These are phyloP conservation scores for Secale cereale DNA, from an alignment of 176 grass and related monocot genomes.

Conservation along the genomic window DNA sequence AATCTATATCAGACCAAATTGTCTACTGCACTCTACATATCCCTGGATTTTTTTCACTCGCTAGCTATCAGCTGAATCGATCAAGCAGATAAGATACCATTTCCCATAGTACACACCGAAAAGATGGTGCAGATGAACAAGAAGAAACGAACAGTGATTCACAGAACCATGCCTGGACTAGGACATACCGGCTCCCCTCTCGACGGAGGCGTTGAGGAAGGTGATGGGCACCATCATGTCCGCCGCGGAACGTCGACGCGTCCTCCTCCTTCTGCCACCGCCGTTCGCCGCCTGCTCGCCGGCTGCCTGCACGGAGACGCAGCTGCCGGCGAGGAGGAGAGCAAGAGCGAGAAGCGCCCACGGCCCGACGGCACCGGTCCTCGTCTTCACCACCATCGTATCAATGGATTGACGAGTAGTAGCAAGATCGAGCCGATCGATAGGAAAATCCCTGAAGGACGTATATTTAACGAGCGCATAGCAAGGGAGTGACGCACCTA, in stretches of 20 bases:
- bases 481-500: slow-evolving; percentile 49
- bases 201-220: slow-evolving; percentile 54
- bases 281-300: neutral
- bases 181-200: slow-evolving; percentile 57
- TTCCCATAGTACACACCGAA: neutral
- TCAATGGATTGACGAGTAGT: neutral
- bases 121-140: neutral
- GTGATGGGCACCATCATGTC: slow-evolving; percentile 55
- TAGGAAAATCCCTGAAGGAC: neutral
- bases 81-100: neutral
- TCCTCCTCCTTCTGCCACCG: neutral
- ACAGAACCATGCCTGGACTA: neutral
- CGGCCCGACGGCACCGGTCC: neutral
- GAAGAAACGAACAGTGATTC: neutral
- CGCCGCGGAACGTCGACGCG: neutral
- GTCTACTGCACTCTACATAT: neutral
- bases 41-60: neutral
- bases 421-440: neutral
- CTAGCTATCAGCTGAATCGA: neutral
- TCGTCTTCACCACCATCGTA: neutral
- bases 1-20: accelerated
- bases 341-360: neutral
- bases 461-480: slow-evolving; percentile 30
- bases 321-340: neutral
- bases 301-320: neutral